Base-by-base conservation (phyloP, 768 basidiomycete genomes). In the Podaxis mareebaensis region DNA sequence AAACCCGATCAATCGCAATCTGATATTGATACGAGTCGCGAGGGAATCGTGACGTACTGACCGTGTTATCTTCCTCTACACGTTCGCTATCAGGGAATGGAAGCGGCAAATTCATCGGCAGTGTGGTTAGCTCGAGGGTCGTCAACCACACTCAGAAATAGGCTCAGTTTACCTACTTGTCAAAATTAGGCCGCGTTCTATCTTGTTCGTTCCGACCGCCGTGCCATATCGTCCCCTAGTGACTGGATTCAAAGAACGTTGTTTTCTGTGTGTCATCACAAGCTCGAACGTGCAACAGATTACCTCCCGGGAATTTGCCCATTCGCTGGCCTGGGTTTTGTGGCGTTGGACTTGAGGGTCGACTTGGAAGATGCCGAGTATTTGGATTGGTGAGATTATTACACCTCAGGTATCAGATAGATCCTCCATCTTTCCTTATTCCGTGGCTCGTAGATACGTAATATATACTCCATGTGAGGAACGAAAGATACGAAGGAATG, bases 131-230 rank as follows among this genome's bases (percentile, higher is more conserved):
- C 8, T 46, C 8, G 44, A 46, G 44, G 6, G 10, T 4, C 3
- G 6, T 46, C 44, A n/a, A 46, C n/a, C 20, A n/a, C 6, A 17
- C 8, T 3, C 15, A 20, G 28, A 52, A n/a, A 15, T 26, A 33
- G 56, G 56, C 40, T 58, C 56, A 33, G 2, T 42, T 58, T 17
- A 40, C 44, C 26, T 58, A 26, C 40, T 28, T 44, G 57, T 58
- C 57, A 24, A 46, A 46, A 48, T 46, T 57, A 24, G 17, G 0
- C 38, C 15, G 40, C 13, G 55, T 20, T 28, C 22, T 22, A 17
- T 22, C 20, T 17, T 8, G 22, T 20, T 42, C 36, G 39, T 56
- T 30, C 57, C 44, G 39, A 58, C 40, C 26, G 8, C 57, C 26
- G 53, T 17, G 53, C 53, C 28, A 17, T 17, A 8, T 53, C 53